Evolutionary conservation across 2,329 filamentous ascomycete genomes (phyloP).

Genomic region (Fusarium hainanense): DNA sequence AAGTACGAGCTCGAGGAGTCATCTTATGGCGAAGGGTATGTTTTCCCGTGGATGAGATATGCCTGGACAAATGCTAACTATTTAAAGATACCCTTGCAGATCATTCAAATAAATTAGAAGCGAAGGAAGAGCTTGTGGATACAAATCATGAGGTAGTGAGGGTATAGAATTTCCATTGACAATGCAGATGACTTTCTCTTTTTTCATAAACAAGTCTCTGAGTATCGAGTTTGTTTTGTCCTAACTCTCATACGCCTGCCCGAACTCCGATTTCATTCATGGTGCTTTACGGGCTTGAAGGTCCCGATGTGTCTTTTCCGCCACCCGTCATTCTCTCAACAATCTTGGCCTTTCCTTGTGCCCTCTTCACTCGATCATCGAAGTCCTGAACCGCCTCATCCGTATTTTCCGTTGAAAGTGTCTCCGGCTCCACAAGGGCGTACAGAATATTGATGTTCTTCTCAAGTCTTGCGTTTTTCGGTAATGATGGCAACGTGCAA

Average conservation of each 20-base stretch:
- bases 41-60: constrained; percentile 40
- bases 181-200: constrained; percentile 46
- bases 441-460: constrained; percentile 83
- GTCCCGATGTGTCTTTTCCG: constrained; percentile 32
- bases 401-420: constrained; percentile 81
- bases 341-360: constrained; percentile 84
- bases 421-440: constrained; percentile 81
- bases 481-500: constrained; percentile 55
- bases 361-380: constrained; percentile 87
- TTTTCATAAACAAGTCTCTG: constrained; percentile 3
- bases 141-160: constrained; percentile 46
- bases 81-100: constrained; percentile 70
- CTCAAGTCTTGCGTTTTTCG: constrained; percentile 72
- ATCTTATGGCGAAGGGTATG: constrained; percentile 77
- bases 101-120: constrained; percentile 62
- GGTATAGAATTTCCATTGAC: constrained; percentile 48
- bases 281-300: constrained; percentile 2
- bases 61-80: constrained; percentile 32
- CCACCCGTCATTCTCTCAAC: constrained; percentile 74
- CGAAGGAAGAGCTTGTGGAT: constrained; percentile 43
- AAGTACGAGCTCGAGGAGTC: constrained; percentile 74
- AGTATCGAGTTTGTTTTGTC: not conserved
- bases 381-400: constrained; percentile 93
- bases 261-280: constrained; percentile 8
- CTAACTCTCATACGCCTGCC: not conserved